Conservation (phyloP, 2,329 filamentous ascomycete species). For the Colletotrichum truncatum region DNA sequence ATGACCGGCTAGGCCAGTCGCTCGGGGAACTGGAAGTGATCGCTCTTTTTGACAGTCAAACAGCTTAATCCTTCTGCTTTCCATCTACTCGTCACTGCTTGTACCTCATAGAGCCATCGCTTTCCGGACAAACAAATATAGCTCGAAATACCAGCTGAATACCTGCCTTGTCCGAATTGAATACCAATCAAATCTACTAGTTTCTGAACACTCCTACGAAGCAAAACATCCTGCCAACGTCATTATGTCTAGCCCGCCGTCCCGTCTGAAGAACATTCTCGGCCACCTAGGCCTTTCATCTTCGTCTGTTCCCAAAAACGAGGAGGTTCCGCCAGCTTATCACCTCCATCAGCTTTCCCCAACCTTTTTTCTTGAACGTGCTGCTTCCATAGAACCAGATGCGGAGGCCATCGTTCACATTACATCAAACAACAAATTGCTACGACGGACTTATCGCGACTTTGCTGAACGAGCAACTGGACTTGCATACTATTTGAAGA, state of each 20-base stretch:
- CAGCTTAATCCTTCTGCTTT: not conserved
- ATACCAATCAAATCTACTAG: not conserved
- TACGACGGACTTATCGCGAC: conserved; percentile 82
- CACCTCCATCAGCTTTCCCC: conserved; percentile 85
- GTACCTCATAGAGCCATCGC: not conserved
- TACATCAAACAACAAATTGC: conserved; percentile 77
- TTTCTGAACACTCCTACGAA: not conserved
- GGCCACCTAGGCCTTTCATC: conserved; percentile 54
- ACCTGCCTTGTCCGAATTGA: not conserved
- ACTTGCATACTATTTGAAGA: conserved; percentile 86
- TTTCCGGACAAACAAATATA: not conserved
- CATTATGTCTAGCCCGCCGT: conserved; percentile 70
- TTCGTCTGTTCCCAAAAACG: conserved; percentile 33
- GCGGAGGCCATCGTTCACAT: conserved; percentile 87
- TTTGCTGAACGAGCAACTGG: conserved; percentile 87
- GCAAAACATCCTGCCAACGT: not conserved
- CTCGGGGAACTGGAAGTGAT: not conserved
- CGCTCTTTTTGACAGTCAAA: no score
- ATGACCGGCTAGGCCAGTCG: not conserved
- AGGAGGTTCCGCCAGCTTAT: conserved; percentile 53
- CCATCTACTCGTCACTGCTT: conserved; percentile 4
- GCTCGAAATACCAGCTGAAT: not conserved
- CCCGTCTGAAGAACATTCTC: conserved; percentile 67
- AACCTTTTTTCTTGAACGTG: conserved; percentile 86
- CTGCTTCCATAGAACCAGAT: conserved; percentile 87